These are phyloP conservation scores for Tripidium arundinaceum DNA, from an alignment of 202 grass and related monocot species.

Conservation along the genomic window DNA sequence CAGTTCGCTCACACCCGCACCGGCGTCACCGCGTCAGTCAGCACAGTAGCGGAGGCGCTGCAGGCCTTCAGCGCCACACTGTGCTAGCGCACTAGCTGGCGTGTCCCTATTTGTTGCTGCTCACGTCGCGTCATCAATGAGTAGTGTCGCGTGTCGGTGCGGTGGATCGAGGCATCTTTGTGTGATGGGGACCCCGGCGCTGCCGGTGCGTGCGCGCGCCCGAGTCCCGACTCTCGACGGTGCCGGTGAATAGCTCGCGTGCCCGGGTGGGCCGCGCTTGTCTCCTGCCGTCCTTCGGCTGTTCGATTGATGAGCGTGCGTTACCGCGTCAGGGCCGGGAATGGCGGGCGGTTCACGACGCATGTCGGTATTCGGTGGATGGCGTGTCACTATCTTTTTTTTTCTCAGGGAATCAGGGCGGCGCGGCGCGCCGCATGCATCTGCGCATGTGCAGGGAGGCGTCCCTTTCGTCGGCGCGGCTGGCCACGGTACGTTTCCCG, in stretches of 20 bases:
- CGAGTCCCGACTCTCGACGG: conserved; percentile 1
- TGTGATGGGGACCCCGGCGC: neutral
- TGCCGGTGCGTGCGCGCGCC: neutral
- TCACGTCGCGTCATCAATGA: neutral
- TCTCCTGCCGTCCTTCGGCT: neutral
- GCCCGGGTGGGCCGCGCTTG: neutral
- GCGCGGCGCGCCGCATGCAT: neutral
- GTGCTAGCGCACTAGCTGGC: neutral
- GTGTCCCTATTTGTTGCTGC: conserved; percentile 1
- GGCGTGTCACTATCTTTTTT: neutral
- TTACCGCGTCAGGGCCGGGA: neutral
- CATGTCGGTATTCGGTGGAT: neutral
- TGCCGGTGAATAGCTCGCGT: neutral
- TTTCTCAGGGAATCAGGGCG: neutral
- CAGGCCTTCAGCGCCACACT: neutral
- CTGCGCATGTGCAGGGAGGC: too few relatives aligned
- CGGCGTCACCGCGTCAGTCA: neutral
- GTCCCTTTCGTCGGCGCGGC: too few relatives aligned
- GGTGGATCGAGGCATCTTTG: neutral
- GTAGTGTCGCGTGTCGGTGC: neutral
- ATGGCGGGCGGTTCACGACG: conserved; percentile 18
- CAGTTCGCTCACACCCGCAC: neutral
- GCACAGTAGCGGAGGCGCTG: neutral
- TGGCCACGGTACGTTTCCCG: too few relatives aligned
- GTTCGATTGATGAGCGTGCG: neutral